Base-by-base conservation (phyloP, 2,329 filamentous ascomycete genomes). In the Lasiodiplodia gonubiensis region DNA sequence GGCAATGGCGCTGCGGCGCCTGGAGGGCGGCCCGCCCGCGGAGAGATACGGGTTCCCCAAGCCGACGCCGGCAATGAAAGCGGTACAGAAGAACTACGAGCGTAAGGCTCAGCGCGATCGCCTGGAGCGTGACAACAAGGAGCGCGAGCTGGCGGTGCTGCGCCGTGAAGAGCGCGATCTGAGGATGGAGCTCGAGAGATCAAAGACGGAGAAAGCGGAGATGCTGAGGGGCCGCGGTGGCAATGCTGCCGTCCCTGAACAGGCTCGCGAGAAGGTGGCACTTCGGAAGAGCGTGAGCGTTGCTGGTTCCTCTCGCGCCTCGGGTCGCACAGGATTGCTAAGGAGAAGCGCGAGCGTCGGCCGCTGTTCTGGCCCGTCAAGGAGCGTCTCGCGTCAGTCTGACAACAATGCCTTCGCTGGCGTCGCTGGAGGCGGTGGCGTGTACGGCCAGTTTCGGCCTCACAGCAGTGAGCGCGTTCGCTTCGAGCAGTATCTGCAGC, bases 1-100 rank as follows among this genome's bases (percentile, higher is more conserved):
- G n/a, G 42, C 59, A 18, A 48, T 49, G 42, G 30, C 59, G 27
- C 46, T 63, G 46, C 59, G 59, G 30, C 11, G 59, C 18, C 59
- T 63, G 1, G 59, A 63, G 14, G 59, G 59, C 46, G 59, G 59
- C 30, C 42, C 46, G 42, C 39, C 57, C 25, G 25, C 39, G 25
- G 57, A 48, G 25, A 5, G 3, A 10, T 6, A 6, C 10, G 23
- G n/a, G 8, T 5, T 46, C 39, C 18, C 23, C 30, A 18, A 12
- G 10, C 53, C 53, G 18, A 21, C 53, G 16, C 8, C 8, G n/a
- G 53, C 53, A 3, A 55, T 55, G 53, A 0, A 1, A 2, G 18
- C 8, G 3, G 16, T 55, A 4, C 53, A 55, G 30, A 11, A 33
- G 23, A n/a, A 10, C 1, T 23, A 16, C 53, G 53, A 37, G 10